Percentiles rank a stretch among this genome's conserved stretches.
phyloP scores from a whole-genome alignment of 371 early-diverging fungal genomes.

The Rhizopus arrhizus region DNA sequence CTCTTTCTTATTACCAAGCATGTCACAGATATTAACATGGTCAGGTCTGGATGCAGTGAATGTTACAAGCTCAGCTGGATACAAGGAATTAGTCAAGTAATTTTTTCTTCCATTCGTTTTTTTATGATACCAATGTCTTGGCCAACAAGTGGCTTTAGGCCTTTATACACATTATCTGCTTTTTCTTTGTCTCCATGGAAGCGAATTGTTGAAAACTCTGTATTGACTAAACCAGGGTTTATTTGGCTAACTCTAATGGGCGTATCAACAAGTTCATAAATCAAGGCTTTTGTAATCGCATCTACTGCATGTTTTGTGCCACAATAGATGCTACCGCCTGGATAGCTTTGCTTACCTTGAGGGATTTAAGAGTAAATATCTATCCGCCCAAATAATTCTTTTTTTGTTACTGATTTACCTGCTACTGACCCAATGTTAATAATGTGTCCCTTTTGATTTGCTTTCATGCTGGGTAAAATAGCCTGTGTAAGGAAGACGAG shows the following conservation, averaged over 20 bases:
- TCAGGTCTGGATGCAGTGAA: conserved; percentile 83
- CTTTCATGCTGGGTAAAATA: conserved; percentile 80
- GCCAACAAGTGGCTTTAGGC: conserved; percentile 72
- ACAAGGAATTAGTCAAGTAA: not conserved
- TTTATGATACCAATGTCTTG: conserved; percentile 62
- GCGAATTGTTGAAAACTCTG: conserved; percentile 88
- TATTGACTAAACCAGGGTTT: conserved; percentile 84
- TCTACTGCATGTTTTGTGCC: conserved; percentile 91
- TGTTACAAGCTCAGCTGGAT: conserved; percentile 74
- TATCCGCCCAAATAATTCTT: conserved; percentile 33
- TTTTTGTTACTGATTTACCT: conserved; percentile 29
- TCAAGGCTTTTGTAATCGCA: conserved; percentile 77
- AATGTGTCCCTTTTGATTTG: conserved; percentile 73
- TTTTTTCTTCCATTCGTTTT: not conserved
- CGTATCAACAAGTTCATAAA: conserved; percentile 79
- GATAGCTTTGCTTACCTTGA: conserved; percentile 60
- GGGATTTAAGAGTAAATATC: not conserved
- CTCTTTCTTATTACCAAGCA: conserved; percentile 45
- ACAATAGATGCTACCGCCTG: conserved; percentile 84
- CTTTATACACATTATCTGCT: conserved; percentile 81
- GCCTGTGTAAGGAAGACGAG: conserved; percentile 78
- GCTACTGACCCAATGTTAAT: conserved; percentile 89
- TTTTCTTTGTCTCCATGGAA: conserved; percentile 80
- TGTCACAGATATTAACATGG: conserved; percentile 84
- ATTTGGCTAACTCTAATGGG: conserved; percentile 78